Percentiles rank a stretch among this genome's conserved stretches.
Evolutionary conservation across 2,329 filamentous ascomycete species (phyloP).

Genomic region (Colletotrichum graminicola): DNA sequence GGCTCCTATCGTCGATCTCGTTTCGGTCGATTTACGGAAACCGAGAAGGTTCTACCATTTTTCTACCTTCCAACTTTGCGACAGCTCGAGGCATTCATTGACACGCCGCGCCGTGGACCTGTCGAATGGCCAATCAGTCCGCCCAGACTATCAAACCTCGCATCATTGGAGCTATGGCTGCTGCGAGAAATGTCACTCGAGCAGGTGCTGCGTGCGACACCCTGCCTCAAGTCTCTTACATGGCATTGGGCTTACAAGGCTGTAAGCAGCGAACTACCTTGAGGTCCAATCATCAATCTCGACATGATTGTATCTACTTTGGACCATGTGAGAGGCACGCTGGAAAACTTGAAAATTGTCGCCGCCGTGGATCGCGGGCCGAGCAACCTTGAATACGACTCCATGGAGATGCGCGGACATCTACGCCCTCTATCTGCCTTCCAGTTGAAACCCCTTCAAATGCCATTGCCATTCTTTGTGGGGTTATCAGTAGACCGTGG

Average conservation of each 20-base stretch:
- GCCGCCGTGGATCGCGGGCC: too few species aligned
- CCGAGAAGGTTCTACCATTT: neutral
- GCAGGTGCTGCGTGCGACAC: neutral
- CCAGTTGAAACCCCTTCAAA: neutral
- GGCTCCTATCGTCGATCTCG: too few species aligned
- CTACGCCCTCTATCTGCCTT: neutral
- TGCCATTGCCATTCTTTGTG: neutral
- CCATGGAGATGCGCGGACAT: neutral
- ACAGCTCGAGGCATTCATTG: neutral
- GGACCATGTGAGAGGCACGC: neutral
- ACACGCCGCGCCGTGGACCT: neutral
- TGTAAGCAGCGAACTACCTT: neutral
- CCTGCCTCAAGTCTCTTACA: slow-evolving; percentile 1
- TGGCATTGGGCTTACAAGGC: neutral
- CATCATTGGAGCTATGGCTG: neutral
- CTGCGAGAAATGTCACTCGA: neutral
- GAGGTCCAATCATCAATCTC: neutral
- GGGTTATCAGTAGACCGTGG: neutral
- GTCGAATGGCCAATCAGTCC: neutral
- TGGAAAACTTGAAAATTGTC: neutral
- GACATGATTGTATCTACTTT: neutral
- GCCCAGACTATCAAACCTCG: neutral
- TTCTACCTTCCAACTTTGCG: neutral
- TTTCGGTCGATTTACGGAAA: too few species aligned
- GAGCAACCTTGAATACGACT: neutral